Evolutionary conservation across 1,139 yeast species (phyloP), one percentile per base, ranked within the genome.

Genomic region (Lodderomyces parapsilosis): DNA sequence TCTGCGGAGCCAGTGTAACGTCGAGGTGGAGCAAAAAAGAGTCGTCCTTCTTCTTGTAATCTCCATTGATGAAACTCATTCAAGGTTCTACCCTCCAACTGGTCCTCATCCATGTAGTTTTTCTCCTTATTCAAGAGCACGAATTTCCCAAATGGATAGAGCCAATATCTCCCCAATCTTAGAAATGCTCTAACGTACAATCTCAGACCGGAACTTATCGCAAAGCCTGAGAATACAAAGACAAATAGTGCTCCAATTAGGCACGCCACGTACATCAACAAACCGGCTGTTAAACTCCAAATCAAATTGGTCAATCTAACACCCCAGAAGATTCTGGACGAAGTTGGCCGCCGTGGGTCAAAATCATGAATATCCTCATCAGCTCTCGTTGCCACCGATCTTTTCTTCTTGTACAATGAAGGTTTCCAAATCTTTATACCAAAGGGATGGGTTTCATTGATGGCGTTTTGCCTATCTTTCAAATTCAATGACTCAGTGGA

Each of bases 341-440:
- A 71, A 42, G 74, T 64, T 2, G 76, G 69, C 44, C 69, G 66
- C 6, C 84, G 81, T 5, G 87, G 79, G 43, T 63, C 69, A 38
- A 69, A 74, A 49, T 88, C 91, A 62, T 91, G 98, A 52, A 93
- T 88, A 69, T 93, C 99, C 49, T 87, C 89, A 46, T 89, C 96
- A 0, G 98, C 98, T 45, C 90, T 83, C 28, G 83, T 74, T 51
- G 95, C 95, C 30, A 93, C 98, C 1, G 97, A 88, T 55, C 99
- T 81, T 49, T 80, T 79, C 63, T 93, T 93, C 60, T 94, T 93
- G 65, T 93, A 93, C 47, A 93, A 74, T 2, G 99, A 96, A 1
- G 99, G 99, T 59, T 93, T 93, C 99, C 99, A 93, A 54, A 93
- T 88, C 62, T 96, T 86, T 42, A 93, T 90, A 74, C 99, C 99